Base-by-base conservation (phyloP, 2,329 filamentous ascomycete genomes). In the Botrytis medusae region DNA sequence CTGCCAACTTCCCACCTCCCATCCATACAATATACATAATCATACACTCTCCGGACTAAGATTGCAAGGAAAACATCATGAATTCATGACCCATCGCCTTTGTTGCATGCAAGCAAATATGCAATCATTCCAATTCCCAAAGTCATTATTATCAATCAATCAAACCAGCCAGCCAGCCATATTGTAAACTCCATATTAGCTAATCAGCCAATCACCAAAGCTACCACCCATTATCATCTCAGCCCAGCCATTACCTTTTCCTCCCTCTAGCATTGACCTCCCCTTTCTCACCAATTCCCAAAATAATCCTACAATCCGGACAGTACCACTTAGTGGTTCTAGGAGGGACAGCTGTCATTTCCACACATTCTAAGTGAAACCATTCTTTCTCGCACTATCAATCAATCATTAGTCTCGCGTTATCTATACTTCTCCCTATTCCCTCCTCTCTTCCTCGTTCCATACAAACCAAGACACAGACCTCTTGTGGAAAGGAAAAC, bases 321-420 rank as follows among this genome's bases (percentile, higher is more conserved):
- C 93, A 96, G 79, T 94, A 96, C 93, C 93, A 96, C 82, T 94
- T 94, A 3, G 91, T 91, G 46, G 91, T 92, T 29, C 92, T 86
- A 3, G 90, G 87, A 18, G 93, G 92, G 74, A 92, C 88, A 37
- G 90, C 84, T 18, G 86, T 84, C 48, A 96, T 84, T 8, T 87
- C 90, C 9, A 96, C 91, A 79, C 93, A 96, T 76, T 90, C 89
- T 59, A 96, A 86, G 80, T 96, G 93, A 81, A 95, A 96, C 93
- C 93, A 96, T 82, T 95, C 92, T 75, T 90, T 89, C 78, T 93
- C 90, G 83, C 93, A 96, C 83, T 92, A 84, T 51, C 12, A 48
- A 32, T 40, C 74, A 80, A 74, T 18, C 29, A 20, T 65, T 29
- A 67, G 32, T 46, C 51, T 57, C 51, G n/a, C 34, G n/a, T 9